Evolutionary conservation across 768 basidiomycete species (phyloP), one percentile per base, ranked within the genome.

Genomic region (Psilocybe cyanescens): DNA sequence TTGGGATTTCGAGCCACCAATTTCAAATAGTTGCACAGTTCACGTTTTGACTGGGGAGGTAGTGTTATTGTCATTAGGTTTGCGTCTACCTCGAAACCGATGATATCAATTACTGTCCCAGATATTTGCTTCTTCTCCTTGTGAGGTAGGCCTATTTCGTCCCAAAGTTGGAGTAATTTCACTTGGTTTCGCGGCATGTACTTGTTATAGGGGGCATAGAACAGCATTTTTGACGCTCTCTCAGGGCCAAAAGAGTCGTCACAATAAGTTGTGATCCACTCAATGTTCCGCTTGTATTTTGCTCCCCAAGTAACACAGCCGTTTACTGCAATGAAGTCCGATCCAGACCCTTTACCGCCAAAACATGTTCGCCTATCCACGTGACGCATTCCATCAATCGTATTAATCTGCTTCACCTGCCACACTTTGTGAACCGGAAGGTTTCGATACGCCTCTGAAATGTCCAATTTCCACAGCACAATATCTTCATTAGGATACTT

Each of bases 41-140:
- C 19, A 19, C 19, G 19, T 35, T 35, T 35, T 9, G 33, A 35
- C 9, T 35, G 5, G 9, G 33, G 5, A 31, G 66, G 63, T 14
- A 67, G 19, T 30, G 58, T 62, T 24, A 67, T 24, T 31, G 70
- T 72, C 69, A 79, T 71, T 0, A 37, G 49, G 30, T 73, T 68
- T 0, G 74, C 50, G 59, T 82, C 74, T 28, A 81, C 76, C 0
- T 68, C 29, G 56, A 79, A 78, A 24, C 81, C 77, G 57, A 81
- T 75, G 62, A 81, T 74, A 1, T 64, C 66, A 14, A 82, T 70
- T 0, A 37, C 7, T 0, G 33, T 4, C 0, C 77, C 78, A n/a
- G 30, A 75, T 0, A 77, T 6, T 62, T 83, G 82, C 59, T 82
- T 83, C 2, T 48, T 29, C 14, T 68, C 60, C 11, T 78, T 70